Evolutionary conservation across 371 early-diverging fungal genomes (phyloP).

Genomic region (Mucor racemosus): DNA sequence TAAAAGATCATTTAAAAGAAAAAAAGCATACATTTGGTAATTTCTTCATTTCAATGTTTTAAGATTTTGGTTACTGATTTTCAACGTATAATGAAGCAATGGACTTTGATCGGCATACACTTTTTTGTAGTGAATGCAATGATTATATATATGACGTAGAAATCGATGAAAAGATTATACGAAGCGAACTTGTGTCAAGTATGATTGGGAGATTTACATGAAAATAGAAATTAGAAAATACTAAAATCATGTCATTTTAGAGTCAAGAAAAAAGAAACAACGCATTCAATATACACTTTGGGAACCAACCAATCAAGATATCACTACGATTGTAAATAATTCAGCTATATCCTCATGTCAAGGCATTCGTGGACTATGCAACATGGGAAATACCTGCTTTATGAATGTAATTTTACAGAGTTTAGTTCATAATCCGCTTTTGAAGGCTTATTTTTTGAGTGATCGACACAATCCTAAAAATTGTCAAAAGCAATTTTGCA

Average conservation of each 20-base stretch:
- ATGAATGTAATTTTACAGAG: conserved; percentile 94
- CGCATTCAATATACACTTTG: conserved; percentile 31
- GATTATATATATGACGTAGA: conserved; percentile 89
- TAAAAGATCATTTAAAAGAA: conserved; percentile 64
- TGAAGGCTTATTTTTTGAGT: conserved; percentile 86
- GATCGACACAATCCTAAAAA: conserved; percentile 77
- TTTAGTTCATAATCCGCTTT: conserved; percentile 88
- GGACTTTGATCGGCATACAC: conserved; percentile 38
- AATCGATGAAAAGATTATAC: conserved; percentile 62
- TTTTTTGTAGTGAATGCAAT: conserved; percentile 73
- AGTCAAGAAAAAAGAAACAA: conserved; percentile 34
- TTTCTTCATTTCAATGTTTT: not conserved
- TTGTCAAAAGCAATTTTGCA: conserved; percentile 77
- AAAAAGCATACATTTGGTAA: conserved; percentile 70
- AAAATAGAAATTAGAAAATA: not conserved
- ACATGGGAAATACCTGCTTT: conserved; percentile 95
- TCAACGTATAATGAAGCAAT: conserved; percentile 23
- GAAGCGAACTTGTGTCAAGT: conserved; percentile 60
- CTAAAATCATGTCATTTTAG: conserved; percentile 6
- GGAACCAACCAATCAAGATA: conserved; percentile 57
- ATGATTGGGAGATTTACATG: not conserved
- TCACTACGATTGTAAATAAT: conserved; percentile 46
- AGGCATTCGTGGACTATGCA: conserved; percentile 88
- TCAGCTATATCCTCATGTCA: conserved; percentile 59
- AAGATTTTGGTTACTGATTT: not conserved